phyloP scores from a whole-genome alignment of 2,329 filamentous ascomycete species.

The Alternaria burnsii region DNA sequence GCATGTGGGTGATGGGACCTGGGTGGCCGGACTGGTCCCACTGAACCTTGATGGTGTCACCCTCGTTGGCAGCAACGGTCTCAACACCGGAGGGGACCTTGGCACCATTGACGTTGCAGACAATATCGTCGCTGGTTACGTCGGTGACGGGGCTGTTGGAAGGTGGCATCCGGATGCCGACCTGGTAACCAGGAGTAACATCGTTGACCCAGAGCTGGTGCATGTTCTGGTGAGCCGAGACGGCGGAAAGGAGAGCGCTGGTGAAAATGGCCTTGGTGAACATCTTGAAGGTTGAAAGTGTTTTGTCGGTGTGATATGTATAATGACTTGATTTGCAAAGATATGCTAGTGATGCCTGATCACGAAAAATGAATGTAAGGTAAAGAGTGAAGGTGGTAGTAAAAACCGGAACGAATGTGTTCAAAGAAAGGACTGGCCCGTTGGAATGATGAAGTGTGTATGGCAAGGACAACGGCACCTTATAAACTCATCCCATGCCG shows the following conservation, averaged over 20 bases:
- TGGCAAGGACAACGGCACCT: background rate
- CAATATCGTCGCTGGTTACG: slow-evolving; percentile 43
- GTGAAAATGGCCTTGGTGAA: slow-evolving; percentile 41
- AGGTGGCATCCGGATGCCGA: slow-evolving; percentile 48
- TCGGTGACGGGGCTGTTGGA: slow-evolving; percentile 46
- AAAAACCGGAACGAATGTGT: slow-evolving; percentile 28
- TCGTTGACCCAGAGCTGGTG: slow-evolving; percentile 45
- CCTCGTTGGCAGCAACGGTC: slow-evolving; percentile 39
- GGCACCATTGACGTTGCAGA: slow-evolving; percentile 45
- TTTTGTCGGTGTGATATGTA: slow-evolving; percentile 17
- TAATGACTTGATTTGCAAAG: slow-evolving; percentile 10
- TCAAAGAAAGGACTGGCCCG: slow-evolving; percentile 32
- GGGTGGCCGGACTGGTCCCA: slow-evolving; percentile 47
- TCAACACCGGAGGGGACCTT: slow-evolving; percentile 40
- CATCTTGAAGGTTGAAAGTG: slow-evolving; percentile 33
- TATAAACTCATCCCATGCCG: slow-evolving; percentile 15
- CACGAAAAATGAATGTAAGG: slow-evolving; percentile 31
- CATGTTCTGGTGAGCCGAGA: slow-evolving; percentile 45
- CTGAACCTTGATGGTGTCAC: slow-evolving; percentile 45
- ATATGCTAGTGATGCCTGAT: slow-evolving; percentile 30
- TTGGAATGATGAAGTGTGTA: slow-evolving; percentile 24
- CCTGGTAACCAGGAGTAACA: slow-evolving; percentile 40
- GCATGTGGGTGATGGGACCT: slow-evolving; percentile 47
- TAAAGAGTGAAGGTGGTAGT: slow-evolving; percentile 22
- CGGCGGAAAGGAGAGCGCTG: slow-evolving; percentile 36